Base-by-base conservation (phyloP, 345 rosid genomes). In the Hirschfeldia incana region DNA sequence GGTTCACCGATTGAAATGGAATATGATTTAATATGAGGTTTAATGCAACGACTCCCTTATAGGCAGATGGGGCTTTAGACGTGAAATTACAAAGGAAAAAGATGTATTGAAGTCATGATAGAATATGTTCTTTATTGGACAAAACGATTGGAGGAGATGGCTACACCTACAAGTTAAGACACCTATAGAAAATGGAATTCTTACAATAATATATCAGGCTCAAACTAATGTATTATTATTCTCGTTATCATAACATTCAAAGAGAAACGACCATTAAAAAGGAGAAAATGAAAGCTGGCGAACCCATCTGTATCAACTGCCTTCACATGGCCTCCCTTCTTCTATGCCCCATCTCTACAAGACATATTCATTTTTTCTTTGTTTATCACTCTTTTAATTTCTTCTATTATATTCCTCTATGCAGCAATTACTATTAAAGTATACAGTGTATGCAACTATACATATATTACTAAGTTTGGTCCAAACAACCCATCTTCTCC, bases 281-380 rank as follows among this genome's bases (percentile, higher is more conserved):
- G 13, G 6, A 39, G 37, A 30, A 33, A 74, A 55, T 80, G 83
- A 75, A 65, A 80, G 83, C 79, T 80, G 80, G 83, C 76, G 8
- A 37, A 15, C 78, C 72, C 79, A 75, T 80, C 67, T 70, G 16
- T 64, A 63, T 80, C 69, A 39, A 67, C 79, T 75, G 33, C 79
- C 67, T 70, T 75, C 83, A 80, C 83, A 75, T 80, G 83, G 64
- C 58, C 32, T 55, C 83, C 57, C 46, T 75, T 75, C 42, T 69
- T 64, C 72, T 70, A 32, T 70, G 80, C 69, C 79, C 72, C 83
- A 75, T 75, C 79, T 80, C 76, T 75, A 30, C 30, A 62, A 69
- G 61, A 51, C 79, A 70, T 21, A 21, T 30, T n/a, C 55, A 49
- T 49, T 49, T 49, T 49, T 4, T 49, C 55, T 13, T 5, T 49